Conservation (phyloP, 139 green algal genomes). For the Chlamydomonas incerta region DNA sequence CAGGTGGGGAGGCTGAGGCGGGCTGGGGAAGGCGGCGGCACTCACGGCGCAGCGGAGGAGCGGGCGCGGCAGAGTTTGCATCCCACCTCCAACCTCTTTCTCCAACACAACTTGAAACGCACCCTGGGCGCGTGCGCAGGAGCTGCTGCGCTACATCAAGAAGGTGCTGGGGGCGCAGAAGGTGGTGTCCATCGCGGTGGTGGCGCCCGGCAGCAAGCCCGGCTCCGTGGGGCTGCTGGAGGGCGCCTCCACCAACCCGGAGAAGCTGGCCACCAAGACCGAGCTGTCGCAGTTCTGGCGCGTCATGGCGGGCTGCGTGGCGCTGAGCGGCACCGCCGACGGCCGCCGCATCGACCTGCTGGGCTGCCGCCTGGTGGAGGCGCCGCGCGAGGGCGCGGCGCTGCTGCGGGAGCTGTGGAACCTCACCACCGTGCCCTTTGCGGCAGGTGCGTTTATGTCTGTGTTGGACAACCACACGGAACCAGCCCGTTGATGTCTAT, state of each 20-base stretch:
- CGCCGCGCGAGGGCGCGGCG: conserved; percentile 47
- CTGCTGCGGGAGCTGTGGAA: conserved; percentile 60
- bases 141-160: conserved; percentile 45
- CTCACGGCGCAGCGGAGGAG: not conserved
- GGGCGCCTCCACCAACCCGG: conserved; percentile 36
- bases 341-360: conserved; percentile 57
- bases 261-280: conserved; percentile 43
- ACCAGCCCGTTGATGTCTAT: no score
- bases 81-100: no score
- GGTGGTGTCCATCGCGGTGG: conserved; percentile 54
- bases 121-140: no score
- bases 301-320: conserved; percentile 55
- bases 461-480: no score
- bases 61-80: no score
- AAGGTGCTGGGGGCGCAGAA: conserved; percentile 39
- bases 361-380: conserved; percentile 53
- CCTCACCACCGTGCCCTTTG: conserved; percentile 62
- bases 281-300: conserved; percentile 65
- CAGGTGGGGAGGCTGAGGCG: conserved; percentile 23
- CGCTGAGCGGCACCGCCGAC: conserved; percentile 27
- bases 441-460: conserved; percentile 15
- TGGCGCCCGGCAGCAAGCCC: conserved; percentile 54
- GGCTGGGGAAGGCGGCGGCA: no score
- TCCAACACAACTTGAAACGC: no score
- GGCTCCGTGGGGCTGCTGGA: conserved; percentile 47